A percentile compares a stretch with the other conserved stretches of the same genome.
Conservation (phyloP, 2,329 filamentous ascomycete species). For the Fusarium pseudograminearum region DNA sequence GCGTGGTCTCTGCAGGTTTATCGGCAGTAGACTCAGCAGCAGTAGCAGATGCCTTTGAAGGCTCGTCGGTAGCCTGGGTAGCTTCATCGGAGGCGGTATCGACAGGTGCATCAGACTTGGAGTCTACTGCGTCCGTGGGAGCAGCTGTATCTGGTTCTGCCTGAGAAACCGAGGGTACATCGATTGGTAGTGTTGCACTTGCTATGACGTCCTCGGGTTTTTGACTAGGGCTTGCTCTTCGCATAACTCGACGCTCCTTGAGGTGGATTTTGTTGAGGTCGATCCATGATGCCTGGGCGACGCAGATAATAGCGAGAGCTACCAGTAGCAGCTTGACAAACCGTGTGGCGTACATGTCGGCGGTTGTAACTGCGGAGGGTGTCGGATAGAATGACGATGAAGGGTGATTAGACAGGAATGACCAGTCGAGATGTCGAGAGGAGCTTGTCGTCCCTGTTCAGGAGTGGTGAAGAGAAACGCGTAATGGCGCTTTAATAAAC, state of each 20-base stretch:
- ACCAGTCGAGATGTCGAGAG: slow-evolving; percentile 2
- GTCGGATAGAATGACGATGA: neutral
- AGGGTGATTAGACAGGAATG: slow-evolving; percentile 4
- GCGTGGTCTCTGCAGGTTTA: slow-evolving; percentile 30
- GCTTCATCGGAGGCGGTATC: slow-evolving; percentile 22
- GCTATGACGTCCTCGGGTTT: slow-evolving; percentile 22
- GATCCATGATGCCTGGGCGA: slow-evolving; percentile 59
- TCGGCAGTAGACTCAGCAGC: slow-evolving; percentile 26
- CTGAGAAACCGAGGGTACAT: slow-evolving; percentile 19
- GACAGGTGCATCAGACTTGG: slow-evolving; percentile 22
- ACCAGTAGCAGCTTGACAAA: slow-evolving; percentile 62
- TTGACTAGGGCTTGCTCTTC: slow-evolving; percentile 40
- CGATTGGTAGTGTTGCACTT: slow-evolving; percentile 21
- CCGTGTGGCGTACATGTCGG: slow-evolving; percentile 61
- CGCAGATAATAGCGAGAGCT: slow-evolving; percentile 60
- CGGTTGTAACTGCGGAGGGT: slow-evolving; percentile 9
- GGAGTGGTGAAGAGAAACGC: slow-evolving; percentile 9
- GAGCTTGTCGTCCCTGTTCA: slow-evolving; percentile 12
- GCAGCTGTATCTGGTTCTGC: slow-evolving; percentile 20
- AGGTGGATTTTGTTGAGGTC: slow-evolving; percentile 44
- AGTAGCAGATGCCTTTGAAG: slow-evolving; percentile 29
- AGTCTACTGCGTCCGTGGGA: slow-evolving; percentile 16
- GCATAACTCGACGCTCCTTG: slow-evolving; percentile 34
- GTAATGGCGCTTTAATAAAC: slow-evolving; percentile 12
- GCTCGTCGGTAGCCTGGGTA: slow-evolving; percentile 24